Base-by-base conservation (phyloP, 768 basidiomycete genomes). In the Tricholoma hemisulphureum region DNA sequence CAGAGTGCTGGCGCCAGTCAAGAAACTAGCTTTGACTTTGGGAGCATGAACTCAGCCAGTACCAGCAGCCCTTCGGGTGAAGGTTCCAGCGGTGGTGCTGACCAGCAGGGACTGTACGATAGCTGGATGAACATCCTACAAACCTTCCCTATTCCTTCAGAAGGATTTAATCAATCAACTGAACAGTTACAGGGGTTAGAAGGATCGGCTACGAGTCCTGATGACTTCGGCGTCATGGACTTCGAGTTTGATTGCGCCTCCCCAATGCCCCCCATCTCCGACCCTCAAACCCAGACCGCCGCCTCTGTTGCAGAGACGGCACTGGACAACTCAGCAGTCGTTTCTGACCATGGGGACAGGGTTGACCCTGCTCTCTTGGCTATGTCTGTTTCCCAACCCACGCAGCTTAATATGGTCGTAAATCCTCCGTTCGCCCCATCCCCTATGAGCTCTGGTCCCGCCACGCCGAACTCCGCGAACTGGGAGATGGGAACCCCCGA, bases 81-180 rank as follows among this genome's bases (percentile, higher is more conserved):
- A 7, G n/a, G 32, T 16, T 10, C 43, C 29, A 60, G 61, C 13
- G 62, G 70, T 37, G 81, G 83, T 61, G n/a, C n/a, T n/a, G n/a
- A n/a, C n/a, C n/a, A n/a, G n/a, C 71, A 74, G 51, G 61, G 71
- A 20, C 64, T 76, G 10, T 75, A 81, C 58, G 78, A 84, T 59
- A 79, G 73, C 34, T 83, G 81, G 81, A 72, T 83, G 69, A 76
- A 73, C 51, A 75, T 80, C 49, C 69, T 84, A n/a, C 74, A 81
- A 41, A 68, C 74, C 2, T 78, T 82, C 51, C 74, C 80, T 6
- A 64, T 74, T 24, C 66, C 70, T 16, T 65, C 69, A 16, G 72
- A 71, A 41, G 73, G 65, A 11, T 65, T 70, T 34, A 56, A 63
- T 11, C 63, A 57, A 14, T 49, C 59, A n/a, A 8, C 26, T 16